These are phyloP conservation scores for Podospora conica DNA, from an alignment of 495 filamentous ascomycete species.

Conservation along the genomic window DNA sequence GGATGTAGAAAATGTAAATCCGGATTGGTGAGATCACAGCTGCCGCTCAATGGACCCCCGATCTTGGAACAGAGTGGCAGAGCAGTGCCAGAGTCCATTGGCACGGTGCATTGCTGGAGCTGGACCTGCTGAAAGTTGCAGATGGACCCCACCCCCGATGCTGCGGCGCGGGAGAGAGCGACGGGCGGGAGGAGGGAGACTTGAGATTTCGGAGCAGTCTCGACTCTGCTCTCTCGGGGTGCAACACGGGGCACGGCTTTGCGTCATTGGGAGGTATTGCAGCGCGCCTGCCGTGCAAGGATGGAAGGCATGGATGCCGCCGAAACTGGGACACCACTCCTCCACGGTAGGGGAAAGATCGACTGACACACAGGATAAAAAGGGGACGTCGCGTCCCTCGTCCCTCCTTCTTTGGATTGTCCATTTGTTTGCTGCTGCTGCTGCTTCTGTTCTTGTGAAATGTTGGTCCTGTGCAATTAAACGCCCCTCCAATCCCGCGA, in stretches of 20 bases:
- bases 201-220: neutral
- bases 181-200: neutral
- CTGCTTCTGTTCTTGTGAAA: neutral
- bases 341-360: neutral
- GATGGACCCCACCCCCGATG: slow-evolving; percentile 6
- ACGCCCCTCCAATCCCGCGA: neutral
- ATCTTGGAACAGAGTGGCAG: neutral
- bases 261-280: slow-evolving; percentile 14
- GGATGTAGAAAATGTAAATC: neutral
- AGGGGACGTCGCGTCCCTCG: neutral
- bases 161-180: neutral
- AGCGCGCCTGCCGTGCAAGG: slow-evolving; percentile 7
- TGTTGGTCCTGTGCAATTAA: neutral
- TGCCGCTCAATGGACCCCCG: neutral
- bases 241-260: neutral
- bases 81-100: neutral
- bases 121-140: slow-evolving; percentile 12
- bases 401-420: neutral
- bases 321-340: neutral
- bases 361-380: neutral
- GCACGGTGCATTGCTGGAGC: neutral
- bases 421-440: neutral
- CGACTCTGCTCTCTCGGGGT: no score
- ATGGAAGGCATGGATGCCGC: neutral
- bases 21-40: neutral